Conservation (phyloP, 2,329 filamentous ascomycete species). For the Biscogniauxia marginata region DNA sequence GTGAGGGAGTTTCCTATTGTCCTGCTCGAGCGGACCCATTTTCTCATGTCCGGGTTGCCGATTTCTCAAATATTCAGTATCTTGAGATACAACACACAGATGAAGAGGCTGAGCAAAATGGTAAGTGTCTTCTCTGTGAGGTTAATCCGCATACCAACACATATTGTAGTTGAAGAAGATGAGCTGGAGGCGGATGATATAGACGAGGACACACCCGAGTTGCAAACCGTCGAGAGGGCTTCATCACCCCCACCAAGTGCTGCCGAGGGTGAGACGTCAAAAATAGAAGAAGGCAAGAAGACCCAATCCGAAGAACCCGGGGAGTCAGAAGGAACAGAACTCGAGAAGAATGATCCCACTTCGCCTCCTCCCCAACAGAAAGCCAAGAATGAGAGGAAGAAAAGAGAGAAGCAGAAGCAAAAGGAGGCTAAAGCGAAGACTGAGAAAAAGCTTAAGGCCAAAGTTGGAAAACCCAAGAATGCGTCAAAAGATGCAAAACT, state of each 20-base stretch:
- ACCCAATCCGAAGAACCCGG: constrained; percentile 4
- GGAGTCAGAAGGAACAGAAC: constrained; percentile 12
- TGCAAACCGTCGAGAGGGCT: constrained; percentile 3
- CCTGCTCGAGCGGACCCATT: constrained; percentile 20
- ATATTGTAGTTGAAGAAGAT: constrained; percentile 12
- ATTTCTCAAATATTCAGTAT: constrained; percentile 24
- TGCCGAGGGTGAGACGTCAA: constrained; percentile 12
- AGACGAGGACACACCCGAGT: constrained; percentile 14
- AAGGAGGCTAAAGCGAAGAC: constrained; percentile 2
- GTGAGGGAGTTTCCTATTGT: constrained; percentile 22
- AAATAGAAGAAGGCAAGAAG: constrained; percentile 16
- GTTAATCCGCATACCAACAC: constrained; percentile 18
- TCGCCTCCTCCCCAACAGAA: constrained; percentile 15
- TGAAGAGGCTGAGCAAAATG: constrained; percentile 20
- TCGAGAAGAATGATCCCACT: constrained; percentile 15
- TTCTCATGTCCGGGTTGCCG: constrained; percentile 19
- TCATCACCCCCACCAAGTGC: constrained; percentile 3
- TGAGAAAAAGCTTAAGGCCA: constrained; percentile 6
- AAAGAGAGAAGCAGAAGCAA: constrained; percentile 2
- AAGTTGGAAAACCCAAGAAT: neutral
- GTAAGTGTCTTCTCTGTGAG: constrained; percentile 16
- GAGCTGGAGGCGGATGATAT: constrained; percentile 14
- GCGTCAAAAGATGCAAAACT: constrained; percentile 2
- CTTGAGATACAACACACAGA: constrained; percentile 12
- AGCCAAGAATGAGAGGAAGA: constrained; percentile 8